Conservation (phyloP, 2,329 filamentous ascomycete genomes). For the Malbranchea cinnamomea region DNA sequence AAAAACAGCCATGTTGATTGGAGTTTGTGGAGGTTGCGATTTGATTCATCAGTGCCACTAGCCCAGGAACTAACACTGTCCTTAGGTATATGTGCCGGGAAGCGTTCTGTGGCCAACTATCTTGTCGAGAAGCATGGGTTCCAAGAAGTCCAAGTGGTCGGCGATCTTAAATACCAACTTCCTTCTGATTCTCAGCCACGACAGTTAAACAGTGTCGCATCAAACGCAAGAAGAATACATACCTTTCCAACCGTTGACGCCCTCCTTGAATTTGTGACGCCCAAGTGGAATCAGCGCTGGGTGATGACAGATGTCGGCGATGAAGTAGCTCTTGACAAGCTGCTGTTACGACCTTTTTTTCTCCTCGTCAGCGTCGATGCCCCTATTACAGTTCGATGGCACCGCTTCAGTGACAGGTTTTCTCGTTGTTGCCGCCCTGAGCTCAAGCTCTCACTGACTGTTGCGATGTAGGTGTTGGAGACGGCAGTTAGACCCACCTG, state of each 20-base stretch:
- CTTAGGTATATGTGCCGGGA: slow-evolving; percentile 81
- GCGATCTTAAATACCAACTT: slow-evolving; percentile 16
- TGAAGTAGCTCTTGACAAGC: slow-evolving; percentile 56
- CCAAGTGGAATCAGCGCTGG: slow-evolving; percentile 67
- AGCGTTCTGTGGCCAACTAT: slow-evolving; percentile 77
- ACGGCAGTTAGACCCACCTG: slow-evolving; percentile 34
- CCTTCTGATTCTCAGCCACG: slow-evolving; percentile 5
- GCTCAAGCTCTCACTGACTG: too few species aligned
- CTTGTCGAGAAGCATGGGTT: slow-evolving; percentile 75
- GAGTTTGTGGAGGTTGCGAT: slow-evolving; percentile 34
- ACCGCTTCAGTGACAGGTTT: slow-evolving; percentile 50
- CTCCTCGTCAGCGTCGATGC: slow-evolving; percentile 84
- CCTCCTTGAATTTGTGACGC: slow-evolving; percentile 74
- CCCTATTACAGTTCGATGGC: slow-evolving; percentile 70
- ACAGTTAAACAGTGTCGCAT: slow-evolving; percentile 1
- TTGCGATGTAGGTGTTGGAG: slow-evolving; percentile 29
- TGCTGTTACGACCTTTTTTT: slow-evolving; percentile 77
- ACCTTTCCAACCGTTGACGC: slow-evolving; percentile 49
- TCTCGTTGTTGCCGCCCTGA: neutral
- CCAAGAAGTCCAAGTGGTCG: slow-evolving; percentile 49
- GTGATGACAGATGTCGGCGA: slow-evolving; percentile 73
- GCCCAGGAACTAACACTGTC: neutral
- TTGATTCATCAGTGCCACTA: neutral
- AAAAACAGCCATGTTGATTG: slow-evolving; percentile 44
- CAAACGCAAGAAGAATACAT: slow-evolving; percentile 8